Base-by-base conservation (phyloP, 192 early-diverging fungal genomes). In the Lobosporangium transversale region DNA sequence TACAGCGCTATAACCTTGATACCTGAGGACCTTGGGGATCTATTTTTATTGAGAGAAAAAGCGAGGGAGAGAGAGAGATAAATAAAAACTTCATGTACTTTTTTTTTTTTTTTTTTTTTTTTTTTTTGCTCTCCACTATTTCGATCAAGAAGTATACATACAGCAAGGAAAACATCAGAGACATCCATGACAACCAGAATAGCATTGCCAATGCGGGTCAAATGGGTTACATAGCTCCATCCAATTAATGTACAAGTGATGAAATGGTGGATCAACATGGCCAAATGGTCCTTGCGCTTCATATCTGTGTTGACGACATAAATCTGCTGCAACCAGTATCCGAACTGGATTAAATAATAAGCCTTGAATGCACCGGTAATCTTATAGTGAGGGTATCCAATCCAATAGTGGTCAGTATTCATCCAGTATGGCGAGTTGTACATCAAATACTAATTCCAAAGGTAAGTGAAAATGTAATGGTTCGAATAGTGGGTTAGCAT, bases 21-120 rank as follows among this genome's bases (percentile, higher is more conserved):
- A 95, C 69, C 90, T 93, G 59, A 94, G 75, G 56, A 92, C 86
- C 80, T 95, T 95, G 71, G 94, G 92, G 20, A 88, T 32, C 84
- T 88, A 54, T 26, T 21, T 8, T 8, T 49, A 26, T 20, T 7
- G 6, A 27, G 18, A 48, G 20, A 24, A 42, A 36, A 48, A 23
- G 21, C 6, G 27, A 17, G 23, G 24, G 53, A 35, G 47, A 23
- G 23, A 29, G 17, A 43, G n/a, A 20, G 14, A 4, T 2, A 59
- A 20, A 30, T 18, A 40, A 58, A 64, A 52, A 53, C n/a, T 24
- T n/a, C n/a, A n/a, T n/a, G n/a, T n/a, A n/a, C n/a, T n/a, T n/a
- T n/a, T n/a, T n/a, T n/a, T n/a, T n/a, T n/a, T n/a, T n/a, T n/a
- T n/a, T n/a, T n/a, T n/a, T n/a, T n/a, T n/a, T n/a, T n/a, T n/a